These are phyloP conservation scores for Irpex rosettiformis DNA, from an alignment of 1,284 basidiomycete genomes.

Conservation along the genomic window DNA sequence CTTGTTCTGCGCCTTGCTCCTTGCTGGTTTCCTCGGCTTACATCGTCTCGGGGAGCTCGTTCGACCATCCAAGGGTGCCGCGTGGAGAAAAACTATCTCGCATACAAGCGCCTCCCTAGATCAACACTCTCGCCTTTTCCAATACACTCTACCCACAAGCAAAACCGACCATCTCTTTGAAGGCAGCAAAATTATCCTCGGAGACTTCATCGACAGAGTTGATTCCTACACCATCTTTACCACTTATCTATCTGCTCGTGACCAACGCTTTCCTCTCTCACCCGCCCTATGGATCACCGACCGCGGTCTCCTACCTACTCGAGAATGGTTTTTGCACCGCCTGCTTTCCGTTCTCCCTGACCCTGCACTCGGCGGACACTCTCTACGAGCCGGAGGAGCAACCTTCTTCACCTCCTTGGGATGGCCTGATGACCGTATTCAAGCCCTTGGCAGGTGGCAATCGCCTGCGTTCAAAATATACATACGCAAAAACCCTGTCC, in stretches of 20 bases:
- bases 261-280: slow-evolving; percentile 18
- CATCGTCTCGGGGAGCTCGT: slow-evolving; percentile 31
- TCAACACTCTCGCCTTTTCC: not conserved
- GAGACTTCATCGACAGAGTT: slow-evolving; percentile 3
- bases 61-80: slow-evolving; percentile 15
- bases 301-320: slow-evolving; percentile 22
- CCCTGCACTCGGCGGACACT: slow-evolving; percentile 29
- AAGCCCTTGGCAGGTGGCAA: slow-evolving; percentile 34
- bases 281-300: slow-evolving; percentile 20
- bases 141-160: slow-evolving; percentile 28
- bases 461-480: slow-evolving; percentile 34
- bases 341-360: slow-evolving; percentile 16
- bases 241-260: slow-evolving; percentile 22
- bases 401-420: slow-evolving; percentile 32
- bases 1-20: slow-evolving; percentile 26
- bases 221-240: slow-evolving; percentile 15
- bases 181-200: slow-evolving; percentile 23
- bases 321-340: slow-evolving; percentile 23
- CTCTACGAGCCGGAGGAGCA: slow-evolving; percentile 33
- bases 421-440: slow-evolving; percentile 29
- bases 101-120: slow-evolving; percentile 14
- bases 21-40: slow-evolving; percentile 30
- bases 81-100: slow-evolving; percentile 20
- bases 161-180: slow-evolving; percentile 31
- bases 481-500: slow-evolving; percentile 30